Conservation (phyloP, 257 asterid species). For the Nicotiana obtusifolia region DNA sequence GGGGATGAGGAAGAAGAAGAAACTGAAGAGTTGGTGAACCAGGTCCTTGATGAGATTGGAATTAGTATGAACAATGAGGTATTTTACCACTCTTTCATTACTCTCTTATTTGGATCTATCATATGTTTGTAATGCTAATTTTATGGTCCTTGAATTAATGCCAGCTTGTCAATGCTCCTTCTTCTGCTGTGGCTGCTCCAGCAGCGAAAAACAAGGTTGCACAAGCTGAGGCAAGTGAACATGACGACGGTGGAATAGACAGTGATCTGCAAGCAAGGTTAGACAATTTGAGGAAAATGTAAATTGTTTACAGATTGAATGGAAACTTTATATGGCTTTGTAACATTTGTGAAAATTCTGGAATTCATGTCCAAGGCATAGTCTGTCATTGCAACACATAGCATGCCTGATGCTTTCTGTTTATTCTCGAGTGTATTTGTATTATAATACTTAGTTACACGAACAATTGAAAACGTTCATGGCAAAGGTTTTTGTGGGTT, state of each 20-base stretch:
- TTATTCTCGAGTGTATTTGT: not conserved
- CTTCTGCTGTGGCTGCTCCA: conserved; percentile 82
- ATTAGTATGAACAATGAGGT: conserved; percentile 88
- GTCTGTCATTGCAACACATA: conserved; percentile 11
- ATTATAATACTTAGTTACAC: not conserved
- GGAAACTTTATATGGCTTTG: conserved; percentile 25
- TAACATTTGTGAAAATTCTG: conserved; percentile 28
- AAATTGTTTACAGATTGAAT: conserved; percentile 18
- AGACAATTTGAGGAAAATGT: conserved; percentile 95
- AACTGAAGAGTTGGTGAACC: conserved; percentile 89
- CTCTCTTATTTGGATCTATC: not conserved
- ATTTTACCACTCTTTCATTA: conserved; percentile 2
- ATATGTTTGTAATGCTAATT: not conserved
- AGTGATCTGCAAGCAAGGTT: conserved; percentile 97
- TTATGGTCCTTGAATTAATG: not conserved
- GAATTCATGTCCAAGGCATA: conserved; percentile 23
- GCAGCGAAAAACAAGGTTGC: conserved; percentile 71
- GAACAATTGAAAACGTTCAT: not conserved
- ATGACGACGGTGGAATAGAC: conserved; percentile 82
- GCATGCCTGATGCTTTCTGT: not conserved
- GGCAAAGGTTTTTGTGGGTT: not conserved
- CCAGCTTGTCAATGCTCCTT: conserved; percentile 91
- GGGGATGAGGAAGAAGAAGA: conserved; percentile 99
- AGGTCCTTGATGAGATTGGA: conserved; percentile 98
- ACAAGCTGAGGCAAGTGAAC: conserved; percentile 82